Base-by-base conservation (phyloP, 2,329 filamentous ascomycete species). In the Aspergillus flavus region DNA sequence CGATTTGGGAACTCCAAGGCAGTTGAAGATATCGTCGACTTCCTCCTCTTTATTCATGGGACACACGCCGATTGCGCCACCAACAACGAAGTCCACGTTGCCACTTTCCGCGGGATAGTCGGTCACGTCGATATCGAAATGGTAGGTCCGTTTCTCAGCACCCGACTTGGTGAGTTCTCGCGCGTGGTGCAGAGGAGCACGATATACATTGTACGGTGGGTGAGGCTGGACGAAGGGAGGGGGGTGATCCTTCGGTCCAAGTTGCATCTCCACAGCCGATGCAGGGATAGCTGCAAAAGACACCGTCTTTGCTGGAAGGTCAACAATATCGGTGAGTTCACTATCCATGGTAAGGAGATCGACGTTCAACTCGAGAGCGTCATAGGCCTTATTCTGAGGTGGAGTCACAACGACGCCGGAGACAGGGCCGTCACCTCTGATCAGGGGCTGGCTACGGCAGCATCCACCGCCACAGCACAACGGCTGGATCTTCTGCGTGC, bases 91-190 rank as follows among this genome's bases (percentile, higher is more conserved):
- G 75, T 98, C 95, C 6, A 94, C 88, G 57, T 86, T 85, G 59
- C 91, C 91, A 61, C 86, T 85, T 80, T 96, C 93, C 23, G 88
- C 86, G 0, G 95, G 93, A 72, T 99, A 99, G 75, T 97, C 91
- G 56, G 94, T 97, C 57, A 99, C 91, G 72, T 99, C 95, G 52
- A 99, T 87, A 72, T 98, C 95, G 72, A 98, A 98, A 79, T 99
- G 95, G 77, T 94, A 97, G 0, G 95, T 99, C 64, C 94, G 87
- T 86, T 99, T 99, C 83, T 97, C 93, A 6, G 95, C 95, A 26
- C 94, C 94, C 28, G 87, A 84, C 75, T 88, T 91, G 14, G 95
- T 99, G 75, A 99, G 82, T 79, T 97, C 93, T 61, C 95, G 90
- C 2, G 93, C 87, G 71, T 89, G 89, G 78, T 93, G 90, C 54